Evolutionary conservation across 805 yeast species (phyloP), one percentile per base, ranked within the genome.

Genomic region (Wickerhamiella alocasiicola): DNA sequence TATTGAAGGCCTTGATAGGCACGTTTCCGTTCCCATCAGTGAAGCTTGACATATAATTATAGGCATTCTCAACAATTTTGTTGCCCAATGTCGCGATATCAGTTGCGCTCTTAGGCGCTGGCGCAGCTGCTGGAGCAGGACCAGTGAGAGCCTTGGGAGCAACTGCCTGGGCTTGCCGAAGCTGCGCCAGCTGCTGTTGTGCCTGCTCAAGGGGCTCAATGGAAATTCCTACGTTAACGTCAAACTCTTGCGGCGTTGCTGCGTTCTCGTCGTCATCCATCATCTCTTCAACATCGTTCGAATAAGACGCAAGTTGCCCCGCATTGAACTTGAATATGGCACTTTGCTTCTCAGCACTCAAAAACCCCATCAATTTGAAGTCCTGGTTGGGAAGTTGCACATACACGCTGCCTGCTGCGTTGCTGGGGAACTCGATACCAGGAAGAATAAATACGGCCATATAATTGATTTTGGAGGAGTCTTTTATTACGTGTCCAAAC

Each of bases 21-120:
- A 88, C 95, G 50, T 76, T 82, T 2, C 94, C 94, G 17, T 71
- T 66, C 4, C 64, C 57, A 54, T 84, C 94, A 6, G 84, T 71
- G 56, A 87, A 88, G n/a, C 96, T 82, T 2, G 93, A 76, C 36
- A 88, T 61, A 56, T 72, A 91, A 55, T 91, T 87, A 61, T 88
- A 91, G 1, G 96, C 96, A 59, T 91, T 84, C 28, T 77, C 77
- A 16, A 91, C 93, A 43, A 91, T 84, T 55, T 81, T 82, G 46
- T 81, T 82, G 1, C 96, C 95, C 43, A 88, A 59, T 0, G 63
- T 62, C 2, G 84, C 80, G 2, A 76, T 68, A 18, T 64, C 57
- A 7, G 56, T 49, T 2, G 75, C 67, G 20, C 65, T 55, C 4
- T 59, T 44, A 4, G 64, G 51, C 0, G 64, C 51, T 31, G 47